Evolutionary conservation across 441 rosid genomes (phyloP).

Genomic region (Erysimum pusillum): DNA sequence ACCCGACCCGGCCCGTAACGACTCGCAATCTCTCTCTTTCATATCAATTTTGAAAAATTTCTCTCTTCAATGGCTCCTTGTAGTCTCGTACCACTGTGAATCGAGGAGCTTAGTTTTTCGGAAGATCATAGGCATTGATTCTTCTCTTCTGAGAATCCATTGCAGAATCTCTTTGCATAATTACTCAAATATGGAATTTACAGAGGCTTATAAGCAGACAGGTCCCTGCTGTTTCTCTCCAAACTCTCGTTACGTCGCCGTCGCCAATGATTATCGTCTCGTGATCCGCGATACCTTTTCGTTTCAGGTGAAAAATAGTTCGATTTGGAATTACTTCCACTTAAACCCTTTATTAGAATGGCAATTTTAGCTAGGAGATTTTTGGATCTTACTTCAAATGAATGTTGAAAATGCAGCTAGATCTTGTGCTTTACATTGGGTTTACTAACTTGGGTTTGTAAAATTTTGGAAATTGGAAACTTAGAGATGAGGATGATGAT

Average conservation of each 20-base stretch:
- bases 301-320: conserved; percentile 63
- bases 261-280: conserved; percentile 90
- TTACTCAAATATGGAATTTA: conserved; percentile 77
- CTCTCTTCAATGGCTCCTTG: conserved; percentile 35
- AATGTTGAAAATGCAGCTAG: conserved; percentile 36
- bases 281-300: conserved; percentile 89
- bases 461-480: conserved; percentile 15
- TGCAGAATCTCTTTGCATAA: background rate
- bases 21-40: conserved; percentile 24
- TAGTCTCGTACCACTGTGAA: conserved; percentile 35
- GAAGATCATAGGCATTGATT: conserved; percentile 25
- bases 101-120: conserved; percentile 21
- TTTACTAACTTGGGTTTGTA: background rate
- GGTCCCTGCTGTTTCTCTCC: conserved; percentile 96
- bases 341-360: conserved; percentile 28
- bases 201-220: conserved; percentile 85
- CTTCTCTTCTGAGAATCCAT: background rate
- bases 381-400: conserved; percentile 33
- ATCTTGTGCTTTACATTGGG: conserved; percentile 19
- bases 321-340: background rate
- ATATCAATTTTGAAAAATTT: conserved; percentile 37
- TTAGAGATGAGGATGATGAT: conserved; percentile 9
- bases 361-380: conserved; percentile 5
- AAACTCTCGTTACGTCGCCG: conserved; percentile 87
- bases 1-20: conserved; percentile 24